Evolutionary conservation across 345 rosid genomes (phyloP).

Genomic region (Hevea brasiliensis): DNA sequence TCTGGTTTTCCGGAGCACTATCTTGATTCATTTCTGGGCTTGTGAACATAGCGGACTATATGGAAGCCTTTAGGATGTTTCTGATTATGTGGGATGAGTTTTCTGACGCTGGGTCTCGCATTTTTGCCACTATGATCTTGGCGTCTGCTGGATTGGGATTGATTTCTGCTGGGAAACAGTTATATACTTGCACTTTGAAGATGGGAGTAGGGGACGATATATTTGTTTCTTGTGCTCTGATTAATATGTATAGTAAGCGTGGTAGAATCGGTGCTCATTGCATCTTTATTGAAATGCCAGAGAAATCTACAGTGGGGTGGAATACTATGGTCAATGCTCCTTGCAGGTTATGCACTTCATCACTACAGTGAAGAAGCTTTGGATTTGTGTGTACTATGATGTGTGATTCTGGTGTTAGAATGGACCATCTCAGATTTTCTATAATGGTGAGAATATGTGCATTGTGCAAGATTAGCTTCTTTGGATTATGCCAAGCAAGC

Average conservation of each 20-base stretch:
- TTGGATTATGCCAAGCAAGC: slow-evolving; percentile 74
- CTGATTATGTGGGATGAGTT: slow-evolving; percentile 71
- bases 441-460: slow-evolving; percentile 59
- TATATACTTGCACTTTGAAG: slow-evolving; percentile 62
- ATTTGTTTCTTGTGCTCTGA: slow-evolving; percentile 66
- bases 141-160: slow-evolving; percentile 67
- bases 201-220: slow-evolving; percentile 42
- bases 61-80: slow-evolving; percentile 67
- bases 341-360: slow-evolving; percentile 77
- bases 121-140: slow-evolving; percentile 55
- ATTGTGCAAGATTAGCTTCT: slow-evolving; percentile 74
- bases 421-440: slow-evolving; percentile 82
- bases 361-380: slow-evolving; percentile 79
- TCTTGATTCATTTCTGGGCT: slow-evolving; percentile 59
- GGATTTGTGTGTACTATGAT: slow-evolving; percentile 61
- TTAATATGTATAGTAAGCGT: slow-evolving; percentile 82
- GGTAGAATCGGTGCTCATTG: slow-evolving; percentile 75
- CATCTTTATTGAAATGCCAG: slow-evolving; percentile 69
- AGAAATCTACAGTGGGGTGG: slow-evolving; percentile 85
- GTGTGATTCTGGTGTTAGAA: slow-evolving; percentile 61
- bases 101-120: slow-evolving; percentile 56
- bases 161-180: slow-evolving; percentile 54
- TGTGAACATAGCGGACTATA: slow-evolving; percentile 56
- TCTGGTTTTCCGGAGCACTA: slow-evolving; percentile 59
- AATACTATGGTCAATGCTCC: slow-evolving; percentile 65